A percentile compares a stretch with the other conserved stretches of the same genome.
Evolutionary conservation across 139 green algal genomes (phyloP).

Genomic region (Chlorella sp.): DNA sequence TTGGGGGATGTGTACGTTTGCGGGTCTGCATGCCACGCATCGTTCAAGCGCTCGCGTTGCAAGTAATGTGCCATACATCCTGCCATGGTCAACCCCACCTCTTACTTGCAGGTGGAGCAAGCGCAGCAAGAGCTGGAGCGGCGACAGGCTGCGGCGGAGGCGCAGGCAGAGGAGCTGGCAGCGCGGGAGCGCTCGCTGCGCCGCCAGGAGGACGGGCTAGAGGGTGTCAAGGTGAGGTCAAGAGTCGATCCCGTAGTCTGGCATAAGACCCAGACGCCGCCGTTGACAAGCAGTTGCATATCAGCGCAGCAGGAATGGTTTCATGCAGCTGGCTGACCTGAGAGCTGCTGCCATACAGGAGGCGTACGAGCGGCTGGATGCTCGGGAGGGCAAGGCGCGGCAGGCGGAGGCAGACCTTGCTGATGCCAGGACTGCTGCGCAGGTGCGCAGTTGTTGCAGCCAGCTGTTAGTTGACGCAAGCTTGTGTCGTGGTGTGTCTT

Average conservation of each 20-base stretch:
- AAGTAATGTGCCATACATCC: too few species aligned
- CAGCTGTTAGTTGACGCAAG: not conserved
- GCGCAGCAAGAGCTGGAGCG: slow-evolving; percentile 21
- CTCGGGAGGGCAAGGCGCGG: not conserved
- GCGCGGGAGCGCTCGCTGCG: slow-evolving; percentile 15
- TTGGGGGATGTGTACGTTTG: too few species aligned
- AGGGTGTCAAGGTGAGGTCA: slow-evolving; percentile 24
- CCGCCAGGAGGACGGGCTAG: slow-evolving; percentile 33
- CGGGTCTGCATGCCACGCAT: too few species aligned
- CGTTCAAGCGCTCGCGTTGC: too few species aligned
- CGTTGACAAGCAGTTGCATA: too few species aligned
- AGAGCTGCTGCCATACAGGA: too few species aligned
- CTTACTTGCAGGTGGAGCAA: slow-evolving; percentile 21
- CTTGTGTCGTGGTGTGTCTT: too few species aligned
- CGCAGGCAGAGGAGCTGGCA: not conserved
- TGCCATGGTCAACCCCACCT: too few species aligned
- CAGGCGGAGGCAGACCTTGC: slow-evolving; percentile 14
- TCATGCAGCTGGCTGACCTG: too few species aligned
- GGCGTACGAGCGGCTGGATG: slow-evolving; percentile 26
- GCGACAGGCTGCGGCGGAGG: not conserved
- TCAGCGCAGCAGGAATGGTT: not conserved
- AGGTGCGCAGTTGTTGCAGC: not conserved
- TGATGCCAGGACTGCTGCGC: slow-evolving; percentile 20
- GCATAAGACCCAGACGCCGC: too few species aligned
- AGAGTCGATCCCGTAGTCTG: too few species aligned